These are phyloP conservation scores for Cordyceps cateniannulata DNA, from an alignment of 2,329 filamentous ascomycete species.

Conservation along the genomic window DNA sequence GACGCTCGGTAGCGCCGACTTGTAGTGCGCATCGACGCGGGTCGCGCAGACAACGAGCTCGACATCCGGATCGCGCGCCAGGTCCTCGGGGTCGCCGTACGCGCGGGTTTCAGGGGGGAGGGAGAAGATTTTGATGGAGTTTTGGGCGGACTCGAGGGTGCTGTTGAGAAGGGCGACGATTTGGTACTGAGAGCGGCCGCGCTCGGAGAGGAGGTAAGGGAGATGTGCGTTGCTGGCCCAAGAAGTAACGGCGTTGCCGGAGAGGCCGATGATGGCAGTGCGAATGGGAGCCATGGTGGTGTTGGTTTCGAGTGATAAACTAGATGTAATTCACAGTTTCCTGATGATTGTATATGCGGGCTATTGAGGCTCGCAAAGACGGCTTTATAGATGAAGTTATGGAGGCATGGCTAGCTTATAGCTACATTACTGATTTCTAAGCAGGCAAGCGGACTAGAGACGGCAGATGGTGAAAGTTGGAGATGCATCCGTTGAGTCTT, in stretches of 20 bases:
- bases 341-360: too few relatives aligned
- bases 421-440: too few relatives aligned
- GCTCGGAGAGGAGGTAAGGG: conserved; percentile 51
- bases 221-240: conserved; percentile 54
- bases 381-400: too few relatives aligned
- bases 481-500: too few relatives aligned
- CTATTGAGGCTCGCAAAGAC: too few relatives aligned
- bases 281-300: conserved; percentile 41
- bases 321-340: too few relatives aligned
- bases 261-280: conserved; percentile 53
- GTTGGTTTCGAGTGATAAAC: too few relatives aligned
- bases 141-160: conserved; percentile 35
- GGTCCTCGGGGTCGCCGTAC: conserved; percentile 42
- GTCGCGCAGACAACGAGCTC: conserved; percentile 51
- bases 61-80: conserved; percentile 43
- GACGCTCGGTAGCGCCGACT: conserved; percentile 38
- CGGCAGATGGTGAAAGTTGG: too few relatives aligned
- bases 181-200: conserved; percentile 35
- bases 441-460: too few relatives aligned
- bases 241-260: conserved; percentile 39
- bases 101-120: conserved; percentile 35
- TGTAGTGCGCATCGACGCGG: conserved; percentile 46
- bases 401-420: too few relatives aligned
- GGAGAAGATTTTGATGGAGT: conserved; percentile 36
- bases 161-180: conserved; percentile 50